Evolutionary conservation across 2,329 filamentous ascomycete genomes (phyloP), one percentile per base, ranked within the genome.

Genomic region (Dichotomopilus funicola): DNA sequence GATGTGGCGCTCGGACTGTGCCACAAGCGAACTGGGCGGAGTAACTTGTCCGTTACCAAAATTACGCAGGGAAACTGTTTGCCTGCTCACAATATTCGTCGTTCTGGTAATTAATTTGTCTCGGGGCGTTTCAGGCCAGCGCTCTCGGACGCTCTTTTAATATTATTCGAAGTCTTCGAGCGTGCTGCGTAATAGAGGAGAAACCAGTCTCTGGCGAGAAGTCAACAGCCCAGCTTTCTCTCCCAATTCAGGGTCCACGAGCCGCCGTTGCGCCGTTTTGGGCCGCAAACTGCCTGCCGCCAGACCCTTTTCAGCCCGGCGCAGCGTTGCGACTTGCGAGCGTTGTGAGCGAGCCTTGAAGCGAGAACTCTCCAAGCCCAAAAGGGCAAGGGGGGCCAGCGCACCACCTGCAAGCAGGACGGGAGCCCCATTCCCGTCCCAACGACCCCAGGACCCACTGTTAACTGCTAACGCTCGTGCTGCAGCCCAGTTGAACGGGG

Each of bases 311-410:
- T 27, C 48, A 44, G 42, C n/a, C 36, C 43, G 35, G 43, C n/a
- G 19, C 42, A 34, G n/a, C 40, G 43, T 54, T 49, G 19, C 19
- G 19, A 27, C 19, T 27, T 27, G 19, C 19, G 19, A 27, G 19
- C 19, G 19, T 27, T 27, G 19, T 27, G 19, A 40, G 37, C 41
- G 12, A 33, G 6, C 19, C 48, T 44, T n/a, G 52, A 53, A 56
- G 56, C 49, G 54, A 56, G 38, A 40, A 40, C 50, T 38, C 58
- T 27, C 19, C 46, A 57, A 51, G 35, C 59, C 56, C 51, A 59
- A 60, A 61, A 57, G 54, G 59, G 59, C 35, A 36, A 13, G 44
- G 51, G 41, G 42, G 53, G 54, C 57, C 57, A 57, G 52, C 56
- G 51, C 59, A 57, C 46, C 52, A 47, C 27, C 19, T 27, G 19